Evolutionary conservation across 2,329 filamentous ascomycete genomes (phyloP), one percentile per base, ranked within the genome.

Genomic region (Aspergillaceae sp.): DNA sequence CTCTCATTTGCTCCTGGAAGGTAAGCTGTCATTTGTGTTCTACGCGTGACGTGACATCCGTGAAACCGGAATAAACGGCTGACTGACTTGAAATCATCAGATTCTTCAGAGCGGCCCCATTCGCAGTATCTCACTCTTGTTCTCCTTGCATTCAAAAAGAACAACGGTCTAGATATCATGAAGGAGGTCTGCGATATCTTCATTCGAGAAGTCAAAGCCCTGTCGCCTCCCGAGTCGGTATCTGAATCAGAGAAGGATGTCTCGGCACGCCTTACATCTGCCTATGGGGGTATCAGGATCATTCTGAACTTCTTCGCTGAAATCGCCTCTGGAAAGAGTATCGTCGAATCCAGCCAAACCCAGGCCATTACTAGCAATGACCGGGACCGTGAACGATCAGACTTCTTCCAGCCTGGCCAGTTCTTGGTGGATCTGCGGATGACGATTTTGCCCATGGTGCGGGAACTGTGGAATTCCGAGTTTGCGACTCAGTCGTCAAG

Each of bases 351-450:
- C 1, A 71, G 76, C 30, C 81, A 83, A 57, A 80, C 82, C 7
- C 68, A 73, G 40, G 68, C 73, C 28, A 72, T 82, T 63, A 70
- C 71, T 48, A 67, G 63, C 38, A 68, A 67, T 46, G 77, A 81
- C 7, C 71, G 75, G 40, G 78, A 82, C 42, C 68, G 76, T 33
- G 73, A 75, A 42, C 72, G 74, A 29, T 65, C 76, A 7, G 79
- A 84, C 55, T 79, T 76, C 56, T 87, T 86, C 62, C 70, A 75
- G 7, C 76, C 82, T 9, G 74, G 79, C 1, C 91, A 96, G 57
- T 85, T 97, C 46, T 72, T 96, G 9, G 82, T 97, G 4, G 91
- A 97, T 63, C 69, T 97, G 37, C 84, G 92, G 37, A 81, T 86
- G 68, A 80, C 83, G 28, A 80, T 96, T 28, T 70, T 96, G 9